phyloP scores from a whole-genome alignment of 768 basidiomycete species.

The Pleurotus giganteus region DNA sequence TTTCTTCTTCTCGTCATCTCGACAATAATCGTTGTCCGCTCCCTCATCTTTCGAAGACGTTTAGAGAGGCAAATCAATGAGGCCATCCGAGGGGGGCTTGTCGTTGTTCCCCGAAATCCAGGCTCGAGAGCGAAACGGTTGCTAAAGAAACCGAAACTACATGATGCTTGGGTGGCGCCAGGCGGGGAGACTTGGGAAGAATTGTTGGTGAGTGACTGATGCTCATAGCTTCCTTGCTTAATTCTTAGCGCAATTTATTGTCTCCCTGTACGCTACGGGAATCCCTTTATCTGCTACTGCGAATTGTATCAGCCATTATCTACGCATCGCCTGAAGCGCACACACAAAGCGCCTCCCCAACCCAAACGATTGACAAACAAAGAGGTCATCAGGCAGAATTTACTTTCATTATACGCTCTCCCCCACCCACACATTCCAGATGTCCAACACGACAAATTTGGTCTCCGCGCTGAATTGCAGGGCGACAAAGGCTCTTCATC shows the following conservation, averaged over 20 bases:
- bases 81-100: conserved; percentile 48
- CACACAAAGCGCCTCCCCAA: conserved; percentile 16
- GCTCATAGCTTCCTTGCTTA: background rate
- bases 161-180: conserved; percentile 40
- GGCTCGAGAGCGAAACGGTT: conserved; percentile 40
- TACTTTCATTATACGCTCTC: conserved; percentile 14
- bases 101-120: conserved; percentile 38
- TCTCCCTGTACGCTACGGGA: background rate
- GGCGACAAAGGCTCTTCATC: conserved; percentile 3
- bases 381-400: conserved; percentile 13
- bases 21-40: conserved; percentile 36
- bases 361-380: conserved; percentile 14
- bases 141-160: conserved; percentile 49
- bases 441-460: conserved; percentile 8
- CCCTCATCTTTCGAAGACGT: conserved; percentile 57
- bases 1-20: conserved; percentile 7
- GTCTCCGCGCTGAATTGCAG: background rate
- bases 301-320: conserved; percentile 33
- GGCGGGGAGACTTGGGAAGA: conserved; percentile 41
- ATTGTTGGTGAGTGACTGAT: conserved; percentile 44
- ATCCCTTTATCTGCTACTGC: background rate
- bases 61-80: conserved; percentile 52
- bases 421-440: conserved; percentile 13
- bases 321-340: conserved; percentile 32
- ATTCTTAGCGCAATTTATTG: background rate